These are phyloP conservation scores for Bondarzewia mesenterica DNA, from an alignment of 1,284 basidiomycete genomes.

Conservation along the genomic window DNA sequence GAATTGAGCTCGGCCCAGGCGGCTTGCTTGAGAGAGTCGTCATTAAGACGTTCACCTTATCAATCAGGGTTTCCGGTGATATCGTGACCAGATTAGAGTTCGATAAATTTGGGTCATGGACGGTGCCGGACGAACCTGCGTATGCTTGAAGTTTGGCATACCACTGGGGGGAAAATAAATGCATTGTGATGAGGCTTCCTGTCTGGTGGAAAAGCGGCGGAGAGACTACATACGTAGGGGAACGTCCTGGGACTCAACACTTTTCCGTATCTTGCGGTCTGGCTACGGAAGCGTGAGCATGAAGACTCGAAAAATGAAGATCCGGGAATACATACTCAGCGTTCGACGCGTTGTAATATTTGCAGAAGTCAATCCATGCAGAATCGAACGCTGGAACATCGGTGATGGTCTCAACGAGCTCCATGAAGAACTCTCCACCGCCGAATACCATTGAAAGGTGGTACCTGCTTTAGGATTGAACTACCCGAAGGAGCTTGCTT, in stretches of 20 bases:
- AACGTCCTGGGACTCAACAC: background rate
- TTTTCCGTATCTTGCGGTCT: background rate
- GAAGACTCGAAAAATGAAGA: constrained; percentile 24
- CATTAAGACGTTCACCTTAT: constrained; percentile 22
- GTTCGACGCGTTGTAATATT: constrained; percentile 28
- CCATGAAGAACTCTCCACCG: constrained; percentile 37
- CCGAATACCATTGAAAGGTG: constrained; percentile 34
- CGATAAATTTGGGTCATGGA: too few species aligned
- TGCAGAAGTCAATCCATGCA: constrained; percentile 35
- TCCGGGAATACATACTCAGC: constrained; percentile 27
- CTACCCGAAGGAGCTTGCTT: background rate
- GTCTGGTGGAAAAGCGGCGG: too few species aligned
- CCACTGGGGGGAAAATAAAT: too few species aligned
- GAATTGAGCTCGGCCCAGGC: constrained; percentile 29
- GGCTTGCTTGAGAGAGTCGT: constrained; percentile 26
- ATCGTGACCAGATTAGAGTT: too few species aligned
- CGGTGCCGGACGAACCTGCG: constrained; percentile 21
- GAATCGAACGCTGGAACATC: constrained; percentile 32
- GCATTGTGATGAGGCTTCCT: too few species aligned
- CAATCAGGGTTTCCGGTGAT: too few species aligned
- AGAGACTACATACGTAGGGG: background rate
- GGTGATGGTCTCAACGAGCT: constrained; percentile 30
- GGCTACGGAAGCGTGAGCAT: background rate
- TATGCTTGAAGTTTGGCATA: constrained; percentile 37
- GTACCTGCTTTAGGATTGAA: constrained; percentile 19